Base-by-base conservation (phyloP, 2,329 filamentous ascomycete species). In the Nigrospora oryzae region DNA sequence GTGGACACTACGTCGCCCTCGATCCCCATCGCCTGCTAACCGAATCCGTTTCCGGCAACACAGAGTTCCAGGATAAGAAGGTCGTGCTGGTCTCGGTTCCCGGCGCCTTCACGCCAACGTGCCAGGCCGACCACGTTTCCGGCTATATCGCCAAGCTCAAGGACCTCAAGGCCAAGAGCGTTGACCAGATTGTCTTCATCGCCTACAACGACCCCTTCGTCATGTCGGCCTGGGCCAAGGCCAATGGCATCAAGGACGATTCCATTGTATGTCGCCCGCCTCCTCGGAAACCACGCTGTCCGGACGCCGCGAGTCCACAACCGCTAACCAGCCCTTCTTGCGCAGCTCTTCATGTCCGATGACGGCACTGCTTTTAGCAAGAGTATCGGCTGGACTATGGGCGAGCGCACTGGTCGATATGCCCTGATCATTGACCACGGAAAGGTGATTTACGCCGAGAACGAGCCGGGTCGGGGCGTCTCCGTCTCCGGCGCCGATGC, bases 211-310 rank as follows among this genome's bases (percentile, higher is more conserved):
- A 94, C 66, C 71, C 81, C 50, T 91, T 75, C 60, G 88, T 93
- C 64, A 91, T 91, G 87, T 83, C 79, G 56, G 86, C 84, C 41
- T 91, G 86, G 86, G 84, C 81, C 67, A 93, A 93, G 77, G 86
- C 88, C 60, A 90, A 93, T 67, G 73, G 74, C 41, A 73, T 89
- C 58, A 81, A 75, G 57, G 79, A 81, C 51, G 83, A 90, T 56
- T 73, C 64, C 46, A 73, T 77, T 51, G 73, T 75, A 53, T 56
- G 72, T 31, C 12, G 14, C 16, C 12, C 17, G 11, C 40, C 35
- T 2, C 23, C 23, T 10, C 19, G 5, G 23, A 5, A 28, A 28
- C 23, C 23, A 28, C 23, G 23, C 5, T 7, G 23, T 7, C 23
- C 23, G 5, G 23, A 7, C 23, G 23, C 23, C 23, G 12, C 34